Evolutionary conservation across 2,329 filamentous ascomycete genomes (phyloP).

Genomic region (Grosmannia huntii): DNA sequence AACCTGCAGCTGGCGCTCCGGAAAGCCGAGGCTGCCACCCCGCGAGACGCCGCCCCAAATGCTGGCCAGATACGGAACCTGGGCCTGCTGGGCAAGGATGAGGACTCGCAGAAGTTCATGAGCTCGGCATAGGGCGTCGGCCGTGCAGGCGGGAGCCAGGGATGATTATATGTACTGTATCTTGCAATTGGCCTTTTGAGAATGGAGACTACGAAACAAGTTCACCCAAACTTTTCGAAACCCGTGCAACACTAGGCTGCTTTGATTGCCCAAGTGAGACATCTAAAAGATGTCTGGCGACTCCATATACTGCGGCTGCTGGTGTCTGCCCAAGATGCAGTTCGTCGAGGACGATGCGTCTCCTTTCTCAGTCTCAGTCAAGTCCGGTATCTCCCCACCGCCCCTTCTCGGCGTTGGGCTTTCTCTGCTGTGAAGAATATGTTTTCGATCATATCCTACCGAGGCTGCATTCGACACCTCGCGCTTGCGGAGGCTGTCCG

Average conservation of each 20-base stretch:
- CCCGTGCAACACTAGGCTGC: too few species aligned
- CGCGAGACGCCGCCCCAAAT: conserved; percentile 68
- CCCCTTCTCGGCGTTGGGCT: not conserved
- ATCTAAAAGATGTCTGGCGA: not conserved
- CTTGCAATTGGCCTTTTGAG: not conserved
- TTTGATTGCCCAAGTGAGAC: not conserved
- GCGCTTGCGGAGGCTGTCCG: conserved; percentile 10
- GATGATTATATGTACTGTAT: not conserved
- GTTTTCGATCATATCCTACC: not conserved
- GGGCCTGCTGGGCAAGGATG: conserved; percentile 71
- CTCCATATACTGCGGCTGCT: not conserved
- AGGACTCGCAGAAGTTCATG: conserved; percentile 56
- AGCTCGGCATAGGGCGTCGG: conserved; percentile 14
- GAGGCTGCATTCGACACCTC: not conserved
- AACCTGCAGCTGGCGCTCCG: conserved; percentile 76
- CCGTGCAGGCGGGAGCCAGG: not conserved
- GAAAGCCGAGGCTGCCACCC: conserved; percentile 61
- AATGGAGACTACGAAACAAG: not conserved
- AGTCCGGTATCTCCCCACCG: not conserved
- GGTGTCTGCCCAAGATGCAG: too few species aligned
- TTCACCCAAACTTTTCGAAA: not conserved
- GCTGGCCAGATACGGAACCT: conserved; percentile 80
- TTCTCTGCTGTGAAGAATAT: not conserved
- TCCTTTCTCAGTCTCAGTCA: too few species aligned
- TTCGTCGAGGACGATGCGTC: too few species aligned